Base-by-base conservation (phyloP, 768 basidiomycete genomes). In the Rhizopogon vinicolor region DNA sequence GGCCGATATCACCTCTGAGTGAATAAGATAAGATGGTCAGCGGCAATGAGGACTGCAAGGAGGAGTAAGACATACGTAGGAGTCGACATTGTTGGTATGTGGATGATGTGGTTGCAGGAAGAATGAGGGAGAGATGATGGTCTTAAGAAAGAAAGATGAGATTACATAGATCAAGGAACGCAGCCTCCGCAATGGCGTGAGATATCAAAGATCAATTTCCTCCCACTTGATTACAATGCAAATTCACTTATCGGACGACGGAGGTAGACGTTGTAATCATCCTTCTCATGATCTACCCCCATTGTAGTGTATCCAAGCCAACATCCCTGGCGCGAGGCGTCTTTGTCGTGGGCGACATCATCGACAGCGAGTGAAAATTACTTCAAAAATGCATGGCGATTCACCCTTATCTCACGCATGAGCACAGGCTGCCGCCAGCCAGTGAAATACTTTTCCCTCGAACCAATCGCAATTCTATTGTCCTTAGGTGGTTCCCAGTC, bases 1-100 rank as follows among this genome's bases (percentile, higher is more conserved):
- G 91, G 72, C 94, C 94, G 75, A 97, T 94, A 76, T 98, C 95
- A 76, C 92, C 93, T 68, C 93, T 96, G 67, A 41, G 44, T 40
- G 33, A 29, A 18, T 29, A 55, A 55, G 54, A 58, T 52, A 55
- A 55, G 54, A 58, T 52, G 60, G 63, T 70, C 9, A 69, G 62
- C n/a, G 51, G 9, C 39, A 60, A 70, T 71, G 19, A 25, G 1
- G 13, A 45, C 44, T 2, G 3, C 28, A 7, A 49, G 7, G 56
- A 53, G n/a, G 12, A 37, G 19, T 33, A 2, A 67, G 58, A 82
- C 84, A 60, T 73, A 83, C 82, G 68, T 74, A 64, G 80, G 72
- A 63, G 68, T 64, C 68, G 79, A 70, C 75, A 77, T 80, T 65
- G 60, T 62, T 67, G 59, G 53, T 46, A 49, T 50, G 62, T 68